Evolutionary conservation across 148 eudicot species (phyloP), one percentile per base, ranked within the genome.

Genomic region (Fagopyrum homotropicum): DNA sequence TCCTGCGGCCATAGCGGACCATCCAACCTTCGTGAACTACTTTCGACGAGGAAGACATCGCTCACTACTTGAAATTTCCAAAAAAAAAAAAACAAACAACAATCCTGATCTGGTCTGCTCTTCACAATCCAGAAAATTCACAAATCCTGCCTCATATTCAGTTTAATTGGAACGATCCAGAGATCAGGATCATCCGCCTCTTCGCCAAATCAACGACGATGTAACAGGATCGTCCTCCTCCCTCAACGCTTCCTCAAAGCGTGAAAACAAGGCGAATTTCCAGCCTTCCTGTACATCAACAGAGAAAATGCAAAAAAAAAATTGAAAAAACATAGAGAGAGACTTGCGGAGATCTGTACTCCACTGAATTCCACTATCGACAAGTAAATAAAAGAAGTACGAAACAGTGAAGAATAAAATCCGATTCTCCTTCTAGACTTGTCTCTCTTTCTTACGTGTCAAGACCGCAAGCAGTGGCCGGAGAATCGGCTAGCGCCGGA

Each of bases 1-100:
- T 96, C 79, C 99, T 84, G 77, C 99, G 75, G 43, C 99, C 99
- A 80, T 90, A 92, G 75, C 99, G 83, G 57, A 96, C 99, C 99
- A 96, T 96, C 99, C 99, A 96, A 71, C 99, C 99, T 80, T 96
- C 99, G 76, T 92, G 88, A 57, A 96, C 97, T 48, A 87, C 91
- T 76, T 96, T 96, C 17, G 97, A 85, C 60, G 83, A 72, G 35
- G 74, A 46, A 46, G 74, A 46, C 74, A 72, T 72, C 54, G 74
- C 17, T 35, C 71, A 66, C 22, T 19, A 12, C 19, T 66, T 66
- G 46, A 66, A 66, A 12, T 40, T 66, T 43, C 71, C 17, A 66
- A 22, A 22, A 22, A 0, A 22, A 22, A 66, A 66, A 9, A 35
- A 66, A 8, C 47, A 66, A 14, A 66, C 4, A 40, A 43, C 19